Evolutionary conservation across 768 basidiomycete species (phyloP), one percentile per base, ranked within the genome.

Genomic region (Naganishia kalamii): DNA sequence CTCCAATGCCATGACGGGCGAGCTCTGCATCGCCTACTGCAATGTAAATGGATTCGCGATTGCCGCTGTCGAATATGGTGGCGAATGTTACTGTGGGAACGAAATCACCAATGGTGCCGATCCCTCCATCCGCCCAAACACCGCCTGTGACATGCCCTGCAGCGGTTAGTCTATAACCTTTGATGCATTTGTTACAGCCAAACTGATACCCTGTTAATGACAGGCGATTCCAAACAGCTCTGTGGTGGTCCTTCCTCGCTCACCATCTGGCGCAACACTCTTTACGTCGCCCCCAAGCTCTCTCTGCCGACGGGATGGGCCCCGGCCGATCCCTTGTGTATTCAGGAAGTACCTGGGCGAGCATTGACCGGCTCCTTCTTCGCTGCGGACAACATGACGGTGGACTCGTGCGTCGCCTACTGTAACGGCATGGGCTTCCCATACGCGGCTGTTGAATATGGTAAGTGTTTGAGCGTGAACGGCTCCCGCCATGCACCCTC

Each of bases 391-490:
- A 65, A 70, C 6, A 79, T 80, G 67, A 91, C 89, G 0, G 82
- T 88, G 51, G 79, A 87, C 69, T 74, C 72, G 11, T 93, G 90
- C 71, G 82, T 90, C 44, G 19, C 48, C 32, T 49, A 15, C 48
- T 49, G n/a, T n/a, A n/a, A n/a, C n/a, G n/a, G n/a, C n/a, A n/a
- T n/a, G n/a, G n/a, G n/a, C n/a, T n/a, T n/a, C n/a, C n/a, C n/a
- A n/a, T n/a, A n/a, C n/a, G n/a, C n/a, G n/a, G n/a, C n/a, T n/a
- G n/a, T n/a, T n/a, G n/a, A n/a, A n/a, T n/a, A n/a, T n/a, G n/a
- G n/a, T n/a, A n/a, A n/a, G n/a, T n/a, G n/a, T n/a, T n/a, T n/a
- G n/a, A n/a, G n/a, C n/a, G n/a, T n/a, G n/a, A n/a, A n/a, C n/a
- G n/a, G n/a, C n/a, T n/a, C n/a, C n/a, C n/a, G n/a, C n/a, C n/a